Evolutionary conservation across 768 basidiomycete species (phyloP), one percentile per base, ranked within the genome.

Genomic region (Amanita muscaria): DNA sequence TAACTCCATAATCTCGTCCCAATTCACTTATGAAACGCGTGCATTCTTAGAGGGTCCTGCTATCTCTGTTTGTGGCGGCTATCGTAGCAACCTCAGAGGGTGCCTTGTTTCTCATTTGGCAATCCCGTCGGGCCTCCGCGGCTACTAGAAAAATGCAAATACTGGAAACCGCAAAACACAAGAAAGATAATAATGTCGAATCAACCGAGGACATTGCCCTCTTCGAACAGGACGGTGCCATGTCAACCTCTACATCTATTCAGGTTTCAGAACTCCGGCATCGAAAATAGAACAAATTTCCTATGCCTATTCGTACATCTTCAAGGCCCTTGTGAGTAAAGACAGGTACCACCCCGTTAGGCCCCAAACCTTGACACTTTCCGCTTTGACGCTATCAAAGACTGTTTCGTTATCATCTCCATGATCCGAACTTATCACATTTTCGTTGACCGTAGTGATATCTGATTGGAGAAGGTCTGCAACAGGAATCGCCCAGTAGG

Each of bases 301-400:
- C 45, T n/a, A n/a, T n/a, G n/a, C n/a, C 49, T 64, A 70, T 48
- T 59, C 63, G 56, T 77, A 73, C 25, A 76, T 64, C 38, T 64
- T 61, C 51, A 85, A 55, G 15, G 62, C 64, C 49, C 67, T 72
- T 76, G 86, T 76, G 52, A 88, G 61, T 38, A 74, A 53, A 36
- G 70, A 73, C 42, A 87, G 66, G 64, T 87, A 89, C 84, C 86
- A 88, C 27, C 86, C 88, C 16, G 88, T 88, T 56, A 89, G 62
- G 0, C 88, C 86, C 84, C 87, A 89, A 21, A 88, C 76, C 55
- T n/a, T n/a, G n/a, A n/a, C n/a, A n/a, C n/a, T n/a, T n/a, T n/a
- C n/a, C n/a, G n/a, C n/a, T n/a, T n/a, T n/a, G n/a, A n/a, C n/a
- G n/a, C n/a, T n/a, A n/a, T 88, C 83, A 12, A 87, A 59, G 46